A percentile compares a stretch with the other conserved stretches of the same genome.
phyloP scores from a whole-genome alignment of 495 filamentous ascomycete genomes.

The Lasiosphaeriaceae sp. region DNA sequence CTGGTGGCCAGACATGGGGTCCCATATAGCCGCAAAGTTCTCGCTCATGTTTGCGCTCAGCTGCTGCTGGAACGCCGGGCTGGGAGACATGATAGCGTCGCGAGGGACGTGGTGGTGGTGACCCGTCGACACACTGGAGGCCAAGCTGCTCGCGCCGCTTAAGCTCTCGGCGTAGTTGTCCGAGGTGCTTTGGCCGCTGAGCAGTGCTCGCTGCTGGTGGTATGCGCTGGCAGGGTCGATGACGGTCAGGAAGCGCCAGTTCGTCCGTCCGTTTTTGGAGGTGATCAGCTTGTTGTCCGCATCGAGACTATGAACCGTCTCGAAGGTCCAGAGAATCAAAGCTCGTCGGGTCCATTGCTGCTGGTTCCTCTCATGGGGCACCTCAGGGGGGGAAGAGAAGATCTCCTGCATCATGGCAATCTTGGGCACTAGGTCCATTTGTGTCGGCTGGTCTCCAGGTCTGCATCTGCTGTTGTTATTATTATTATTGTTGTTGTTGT shows the following conservation, averaged over 20 bases:
- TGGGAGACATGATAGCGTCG: constrained; percentile 41
- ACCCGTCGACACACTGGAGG: not conserved
- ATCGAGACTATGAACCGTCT: constrained; percentile 39
- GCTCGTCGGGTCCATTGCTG: constrained; percentile 40
- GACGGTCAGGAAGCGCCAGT: constrained; percentile 47
- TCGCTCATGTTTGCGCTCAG: constrained; percentile 42
- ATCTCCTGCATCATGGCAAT: constrained; percentile 52
- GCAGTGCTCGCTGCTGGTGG: constrained; percentile 41
- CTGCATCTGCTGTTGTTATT: constrained; percentile 10
- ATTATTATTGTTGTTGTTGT: constrained; percentile 8
- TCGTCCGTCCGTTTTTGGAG: constrained; percentile 21
- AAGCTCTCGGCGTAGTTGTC: not conserved
- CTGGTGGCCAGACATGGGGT: constrained; percentile 13
- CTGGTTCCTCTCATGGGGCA: not conserved
- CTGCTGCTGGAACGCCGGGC: constrained; percentile 38
- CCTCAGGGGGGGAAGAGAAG: constrained; percentile 37
- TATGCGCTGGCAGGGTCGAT: constrained; percentile 42
- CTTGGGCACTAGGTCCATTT: constrained; percentile 41
- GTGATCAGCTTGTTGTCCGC: constrained; percentile 3
- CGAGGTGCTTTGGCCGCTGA: constrained; percentile 7
- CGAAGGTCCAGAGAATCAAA: constrained; percentile 47
- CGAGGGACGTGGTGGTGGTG: constrained; percentile 23
- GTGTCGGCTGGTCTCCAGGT: constrained; percentile 24
- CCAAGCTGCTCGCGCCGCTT: not conserved
- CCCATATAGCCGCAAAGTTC: constrained; percentile 40